Evolutionary conservation across 805 yeast genomes (phyloP).

Genomic region (Saccharomycopsis capsularis): DNA sequence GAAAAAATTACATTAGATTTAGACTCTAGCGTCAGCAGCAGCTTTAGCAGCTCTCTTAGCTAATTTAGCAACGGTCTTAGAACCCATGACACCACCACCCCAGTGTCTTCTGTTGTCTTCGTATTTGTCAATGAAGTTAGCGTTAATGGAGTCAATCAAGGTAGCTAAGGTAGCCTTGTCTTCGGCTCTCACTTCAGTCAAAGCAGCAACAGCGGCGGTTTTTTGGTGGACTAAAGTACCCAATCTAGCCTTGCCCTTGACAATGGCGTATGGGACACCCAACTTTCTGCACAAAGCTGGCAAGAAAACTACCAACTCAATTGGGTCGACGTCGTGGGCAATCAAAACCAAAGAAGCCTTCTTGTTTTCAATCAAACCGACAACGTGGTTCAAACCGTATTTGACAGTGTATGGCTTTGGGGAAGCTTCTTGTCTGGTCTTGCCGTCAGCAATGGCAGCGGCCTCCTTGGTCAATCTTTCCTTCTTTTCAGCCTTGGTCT

Average conservation of each 20-base stretch:
- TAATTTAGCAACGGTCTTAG: conserved; percentile 81
- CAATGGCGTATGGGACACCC: conserved; percentile 99
- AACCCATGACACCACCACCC: conserved; percentile 99
- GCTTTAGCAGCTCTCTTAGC: conserved; percentile 58
- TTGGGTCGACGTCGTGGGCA: conserved; percentile 99
- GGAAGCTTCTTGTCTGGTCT: conserved; percentile 93
- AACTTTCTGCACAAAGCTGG: conserved; percentile 99
- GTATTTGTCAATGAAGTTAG: conserved; percentile 89
- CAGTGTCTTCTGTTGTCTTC: conserved; percentile 97
- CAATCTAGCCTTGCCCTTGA: conserved; percentile 97
- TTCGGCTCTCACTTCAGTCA: conserved; percentile 90
- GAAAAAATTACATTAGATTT: conserved; percentile 4
- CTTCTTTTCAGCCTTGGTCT: conserved; percentile 95
- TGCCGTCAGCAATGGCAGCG: conserved; percentile 97
- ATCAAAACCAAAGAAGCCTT: conserved; percentile 95
- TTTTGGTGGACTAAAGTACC: conserved; percentile 97
- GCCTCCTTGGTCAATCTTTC: conserved; percentile 99
- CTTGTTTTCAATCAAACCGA: conserved; percentile 94
- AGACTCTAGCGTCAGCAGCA: conserved; percentile 26
- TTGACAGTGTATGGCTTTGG: conserved; percentile 95
- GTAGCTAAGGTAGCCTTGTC: conserved; percentile 94
- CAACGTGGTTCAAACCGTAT: conserved; percentile 99
- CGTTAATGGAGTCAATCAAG: conserved; percentile 85
- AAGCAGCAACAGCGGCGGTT: conserved; percentile 95
- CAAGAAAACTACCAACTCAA: conserved; percentile 92